These are phyloP conservation scores for Dictyophora rubrovolvata DNA, from an alignment of 768 basidiomycete genomes.

Conservation along the genomic window DNA sequence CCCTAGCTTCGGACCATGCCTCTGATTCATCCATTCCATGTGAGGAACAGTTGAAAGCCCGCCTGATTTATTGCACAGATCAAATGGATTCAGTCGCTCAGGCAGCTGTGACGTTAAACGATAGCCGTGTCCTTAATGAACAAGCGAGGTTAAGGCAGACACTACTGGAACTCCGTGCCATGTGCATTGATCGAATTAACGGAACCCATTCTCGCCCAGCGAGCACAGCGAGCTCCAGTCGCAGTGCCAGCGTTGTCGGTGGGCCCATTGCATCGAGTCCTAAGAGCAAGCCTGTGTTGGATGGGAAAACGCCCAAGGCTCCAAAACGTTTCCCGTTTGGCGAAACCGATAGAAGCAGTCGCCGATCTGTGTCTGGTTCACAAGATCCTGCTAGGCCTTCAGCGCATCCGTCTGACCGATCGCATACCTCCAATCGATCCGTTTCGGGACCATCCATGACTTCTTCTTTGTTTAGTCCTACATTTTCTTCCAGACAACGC, in stretches of 20 bases:
- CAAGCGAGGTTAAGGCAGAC: conserved; percentile 62
- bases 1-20: conserved; percentile 41
- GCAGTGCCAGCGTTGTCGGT: conserved; percentile 43
- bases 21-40: conserved; percentile 36
- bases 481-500: conserved; percentile 77
- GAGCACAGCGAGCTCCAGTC: conserved; percentile 52
- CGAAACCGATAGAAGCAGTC: conserved; percentile 20
- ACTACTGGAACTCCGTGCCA: conserved; percentile 72
- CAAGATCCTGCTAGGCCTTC: conserved; percentile 15
- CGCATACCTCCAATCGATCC: conserved; percentile 45
- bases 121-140: conserved; percentile 52
- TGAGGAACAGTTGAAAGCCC: conserved; percentile 54
- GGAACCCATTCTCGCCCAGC: conserved; percentile 54
- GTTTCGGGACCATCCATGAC: conserved; percentile 56
- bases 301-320: neutral
- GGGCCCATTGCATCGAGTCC: conserved; percentile 12
- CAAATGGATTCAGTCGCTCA: conserved; percentile 37
- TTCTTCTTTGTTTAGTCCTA: conserved; percentile 43
- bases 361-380: conserved; percentile 39
- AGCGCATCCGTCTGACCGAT: conserved; percentile 50
- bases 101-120: conserved; percentile 37
- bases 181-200: conserved; percentile 58
- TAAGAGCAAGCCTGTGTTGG: conserved; percentile 11
- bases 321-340: neutral
- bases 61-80: conserved; percentile 53